Evolutionary conservation across 768 basidiomycete species (phyloP), one percentile per base, ranked within the genome.

Genomic region (Arthromyces matolae): DNA sequence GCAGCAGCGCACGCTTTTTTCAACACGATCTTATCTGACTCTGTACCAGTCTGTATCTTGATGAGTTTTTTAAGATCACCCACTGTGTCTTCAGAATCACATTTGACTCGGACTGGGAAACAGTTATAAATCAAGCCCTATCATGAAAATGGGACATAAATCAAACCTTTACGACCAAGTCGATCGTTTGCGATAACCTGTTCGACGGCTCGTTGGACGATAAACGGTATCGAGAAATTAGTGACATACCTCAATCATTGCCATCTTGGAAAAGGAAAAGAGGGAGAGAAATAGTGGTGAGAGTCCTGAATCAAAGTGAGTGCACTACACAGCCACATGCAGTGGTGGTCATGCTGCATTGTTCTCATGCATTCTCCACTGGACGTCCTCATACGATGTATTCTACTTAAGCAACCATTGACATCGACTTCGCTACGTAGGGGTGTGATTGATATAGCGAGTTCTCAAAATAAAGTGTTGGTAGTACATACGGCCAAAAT

Each of bases 31-130:
- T 95, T 98, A 27, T 66, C 70, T 4, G 71, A 60, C 60, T 91
- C 82, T 13, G 95, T 96, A 45, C 96, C 96, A 0, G 81, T 96
- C 67, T 99, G 96, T 0, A 93, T 95, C 2, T 87, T 95, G 57
- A 99, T 97, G 51, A 99, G 84, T 66, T 87, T 88, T 79, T 98
- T 98, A 53, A 99, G 76, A 64, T 97, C 95, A 33, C 95, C 95
- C 28, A 99, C 91, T 1, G 96, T 98, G 64, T 99, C 96, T 12
- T 95, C 85, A 4, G 91, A 81, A 66, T 84, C 86, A 72, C 94
- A 96, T 69, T 97, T 96, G 61, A 97, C 92, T 55, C 91, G 87
- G 51, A 96, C 94, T 96, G 23, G 24, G 25, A 36, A n/a, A n/a
- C n/a, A n/a, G n/a, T 43, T n/a, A 12, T 31, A n/a, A 35, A 27